A percentile compares a stretch with the other conserved stretches of the same genome.
phyloP scores from a whole-genome alignment of 495 filamentous ascomycete species.

The Penicillium goetzii region DNA sequence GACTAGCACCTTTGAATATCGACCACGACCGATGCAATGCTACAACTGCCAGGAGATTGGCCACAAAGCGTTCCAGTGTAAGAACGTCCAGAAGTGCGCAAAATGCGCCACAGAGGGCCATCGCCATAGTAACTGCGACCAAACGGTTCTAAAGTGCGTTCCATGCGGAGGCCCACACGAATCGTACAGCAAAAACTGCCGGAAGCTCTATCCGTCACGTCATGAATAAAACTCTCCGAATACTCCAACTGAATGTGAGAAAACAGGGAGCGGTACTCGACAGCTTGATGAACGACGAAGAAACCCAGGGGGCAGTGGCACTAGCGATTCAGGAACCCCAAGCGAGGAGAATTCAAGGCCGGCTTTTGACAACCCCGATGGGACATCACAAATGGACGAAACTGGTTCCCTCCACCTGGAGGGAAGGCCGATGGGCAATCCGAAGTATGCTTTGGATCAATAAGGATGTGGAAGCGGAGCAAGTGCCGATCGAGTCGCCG shows the following conservation, averaged over 20 bases:
- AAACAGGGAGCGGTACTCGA: slow-evolving; percentile 33
- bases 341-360: slow-evolving; percentile 26
- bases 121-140: slow-evolving; percentile 28
- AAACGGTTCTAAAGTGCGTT: slow-evolving; percentile 1
- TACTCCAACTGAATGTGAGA: slow-evolving; percentile 38
- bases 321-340: slow-evolving; percentile 36
- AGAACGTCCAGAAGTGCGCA: slow-evolving; percentile 33
- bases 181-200: slow-evolving; percentile 35
- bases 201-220: slow-evolving; percentile 27
- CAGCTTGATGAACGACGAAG: slow-evolving; percentile 36
- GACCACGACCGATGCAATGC: slow-evolving; percentile 32
- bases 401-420: slow-evolving; percentile 28
- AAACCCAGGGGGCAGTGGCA: slow-evolving; percentile 21
- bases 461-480: slow-evolving; percentile 34
- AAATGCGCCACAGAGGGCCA: slow-evolving; percentile 34
- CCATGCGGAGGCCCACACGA: slow-evolving; percentile 7
- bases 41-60: no score
- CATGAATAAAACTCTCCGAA: slow-evolving; percentile 35
- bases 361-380: slow-evolving; percentile 31
- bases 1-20: slow-evolving; percentile 32
- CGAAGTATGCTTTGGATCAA: slow-evolving; percentile 39
- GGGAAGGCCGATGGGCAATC: slow-evolving; percentile 28
- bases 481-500: slow-evolving; percentile 30
- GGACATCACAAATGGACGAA: slow-evolving; percentile 37
- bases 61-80: slow-evolving; percentile 20